Percentiles rank a stretch among this genome's conserved stretches.
Evolutionary conservation across 805 yeast genomes (phyloP).

Genomic region (Naumovozyma baii): DNA sequence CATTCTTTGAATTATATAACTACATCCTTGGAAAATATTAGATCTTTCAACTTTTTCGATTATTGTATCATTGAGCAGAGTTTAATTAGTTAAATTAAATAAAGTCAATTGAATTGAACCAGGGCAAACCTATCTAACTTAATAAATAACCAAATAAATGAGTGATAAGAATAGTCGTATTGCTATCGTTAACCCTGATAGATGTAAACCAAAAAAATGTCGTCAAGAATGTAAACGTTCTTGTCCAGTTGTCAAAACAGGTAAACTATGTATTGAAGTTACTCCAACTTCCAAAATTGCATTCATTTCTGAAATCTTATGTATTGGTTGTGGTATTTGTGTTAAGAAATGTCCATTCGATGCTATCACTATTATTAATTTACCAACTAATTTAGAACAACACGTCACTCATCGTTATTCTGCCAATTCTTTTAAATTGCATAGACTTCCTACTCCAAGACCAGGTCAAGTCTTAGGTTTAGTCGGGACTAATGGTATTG

Average conservation of each 20-base stretch:
- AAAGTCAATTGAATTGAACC: too few species aligned
- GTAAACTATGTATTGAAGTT: conserved; percentile 95
- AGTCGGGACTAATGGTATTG: conserved; percentile 98
- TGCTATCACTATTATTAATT: conserved; percentile 89
- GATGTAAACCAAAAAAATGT: conserved; percentile 96
- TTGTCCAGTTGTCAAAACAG: conserved; percentile 97
- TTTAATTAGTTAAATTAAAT: too few species aligned
- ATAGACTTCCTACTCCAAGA: conserved; percentile 95
- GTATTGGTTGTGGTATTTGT: conserved; percentile 99
- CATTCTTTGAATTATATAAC: too few species aligned
- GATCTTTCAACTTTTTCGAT: too few species aligned
- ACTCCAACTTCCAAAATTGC: conserved; percentile 85
- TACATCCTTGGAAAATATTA: too few species aligned
- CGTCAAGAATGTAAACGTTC: conserved; percentile 95
- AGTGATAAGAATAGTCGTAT: conserved; percentile 60
- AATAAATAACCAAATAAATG: conserved; percentile 14
- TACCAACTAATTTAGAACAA: conserved; percentile 87
- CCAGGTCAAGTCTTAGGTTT: conserved; percentile 97
- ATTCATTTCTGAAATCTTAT: conserved; percentile 83
- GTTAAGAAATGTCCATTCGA: conserved; percentile 97
- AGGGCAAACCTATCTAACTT: too few species aligned
- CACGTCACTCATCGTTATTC: conserved; percentile 96
- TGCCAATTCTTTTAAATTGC: conserved; percentile 94
- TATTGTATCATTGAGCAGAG: too few species aligned
- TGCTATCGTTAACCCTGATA: conserved; percentile 90